Evolutionary conservation across 2,329 filamentous ascomycete species (phyloP), one percentile per base, ranked within the genome.

Genomic region (Fusarium staphyleae): DNA sequence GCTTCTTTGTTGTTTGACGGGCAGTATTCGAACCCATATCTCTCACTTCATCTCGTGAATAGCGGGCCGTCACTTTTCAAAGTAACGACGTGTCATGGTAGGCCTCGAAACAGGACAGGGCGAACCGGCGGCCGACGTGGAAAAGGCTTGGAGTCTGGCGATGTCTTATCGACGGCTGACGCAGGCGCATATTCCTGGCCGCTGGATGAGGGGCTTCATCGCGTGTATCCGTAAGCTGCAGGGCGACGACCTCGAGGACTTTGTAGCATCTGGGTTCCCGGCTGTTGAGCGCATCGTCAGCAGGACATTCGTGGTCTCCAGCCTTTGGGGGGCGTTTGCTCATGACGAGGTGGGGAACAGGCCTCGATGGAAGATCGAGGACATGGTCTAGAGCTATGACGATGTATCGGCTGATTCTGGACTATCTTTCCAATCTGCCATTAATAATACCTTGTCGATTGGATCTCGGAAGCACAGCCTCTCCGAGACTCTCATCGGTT

Each of bases 241-340:
- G n/a, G n/a, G n/a, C n/a, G n/a, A n/a, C n/a, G n/a, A 48, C 15
- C 42, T 59, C 7, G 52, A 52, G 34, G 42, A 28, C 13, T 45
- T 59, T n/a, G 51, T 59, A 24, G 29, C 29, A 15, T 16, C 28
- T 12, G 30, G 28, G 13, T 36, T 55, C 24, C 35, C 16, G 13
- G 48, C 42, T 18, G 24, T 59, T 36, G 46, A 49, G 13, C 32
- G 24, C 19, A 42, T 52, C 10, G 36, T 51, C 14, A 36, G 33
- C 15, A 56, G 39, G 15, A 19, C 28, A 49, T 55, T 50, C 19
- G 44, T 41, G 8, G 29, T 59, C 16, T 63, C 55, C 4, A 64
- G n/a, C n/a, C n/a, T 58, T 14, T 28, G 24, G 24, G 24, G 11
- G 11, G 24, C 24, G 24, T 28, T n/a, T n/a, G n/a, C n/a, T n/a